Base-by-base conservation (phyloP, 352 stramenopile species). In the Pythium rhizo-oryzae region DNA sequence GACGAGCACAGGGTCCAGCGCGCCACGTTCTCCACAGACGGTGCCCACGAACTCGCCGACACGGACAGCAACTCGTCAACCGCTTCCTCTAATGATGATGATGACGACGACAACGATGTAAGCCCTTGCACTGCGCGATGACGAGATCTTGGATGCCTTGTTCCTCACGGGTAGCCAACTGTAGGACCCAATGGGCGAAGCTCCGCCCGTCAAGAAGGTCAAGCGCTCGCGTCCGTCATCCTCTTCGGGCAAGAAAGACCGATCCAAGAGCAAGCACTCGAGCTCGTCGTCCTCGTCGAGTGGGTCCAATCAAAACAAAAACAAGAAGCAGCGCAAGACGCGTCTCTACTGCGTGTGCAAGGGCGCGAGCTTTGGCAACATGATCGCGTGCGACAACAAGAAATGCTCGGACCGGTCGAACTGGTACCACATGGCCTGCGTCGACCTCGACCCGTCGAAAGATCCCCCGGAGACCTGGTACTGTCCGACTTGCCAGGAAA, bases 361-460 rank as follows among this genome's bases (percentile, higher is more conserved):
- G 53, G 82, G 82, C 65, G 62, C 70, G 23, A 92, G 82, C 67
- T 90, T 87, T 55, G 84, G 84, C 37, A 84, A 91, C 64, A 94
- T 94, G 86, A 94, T 94, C 56, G 86, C 86, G 25, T 94, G 86
- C 59, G 84, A 94, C 59, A 92, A 91, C 76, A 91, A 89, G 39
- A 90, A 77, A 44, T 94, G 86, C 52, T 67, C 79, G 8, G 86
- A 94, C 59, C 84, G 84, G 12, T 92, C 82, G 30, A 94, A 94
- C 69, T 94, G 86, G 86, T 94, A 90, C 65, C 86, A 94, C 73
- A 92, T 92, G 84, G 59, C 47, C 21, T 94, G 86, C 69, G 80
- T 94, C n/a, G 72, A 70, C 9, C 55, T 94, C 33, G 77, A 92
- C 30, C 67, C 80, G 11, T 50, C 71, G 4, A 44, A 81, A 46